Evolutionary conservation across 208 protist species (phyloP), one percentile per base, ranked within the genome.

Genomic region (Trypanosoma cruzi): DNA sequence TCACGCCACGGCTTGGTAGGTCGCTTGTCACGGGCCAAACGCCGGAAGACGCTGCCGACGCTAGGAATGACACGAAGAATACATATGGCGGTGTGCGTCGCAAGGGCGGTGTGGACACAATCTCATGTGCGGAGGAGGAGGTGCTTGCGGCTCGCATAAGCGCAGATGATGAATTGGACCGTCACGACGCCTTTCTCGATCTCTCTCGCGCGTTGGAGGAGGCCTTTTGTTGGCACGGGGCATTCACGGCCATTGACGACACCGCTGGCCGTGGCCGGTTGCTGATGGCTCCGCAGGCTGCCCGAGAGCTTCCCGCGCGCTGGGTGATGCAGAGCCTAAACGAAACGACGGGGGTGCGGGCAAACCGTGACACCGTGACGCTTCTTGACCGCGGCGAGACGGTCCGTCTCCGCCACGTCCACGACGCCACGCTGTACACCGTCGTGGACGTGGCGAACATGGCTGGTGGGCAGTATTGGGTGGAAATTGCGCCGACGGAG

Each of bases 301-400:
- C 79, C 26, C 42, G 77, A 28, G 86, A 92, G 68, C 73, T 92
- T 53, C 78, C 78, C 2, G 66, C 82, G n/a, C 82, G 83, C 13
- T 92, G 86, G 86, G 76, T 89, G 37, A 80, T 92, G 75, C 80
- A 88, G 52, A 80, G 80, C 37, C 58, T 87, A n/a, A 83, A 82
- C 24, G 75, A 75, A 8, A 63, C 79, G 37, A 60, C 62, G 18
- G 53, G 55, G 26, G 64, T 64, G 28, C 7, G 36, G 24, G 20
- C 34, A 46, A 26, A 28, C 44, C 81, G 81, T 10, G 29, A 44
- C 29, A 49, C 53, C 22, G 80, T 89, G 14, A 85, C 82, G 1
- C 72, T 80, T 36, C 79, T 92, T 3, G 83, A 89, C 42, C 63
- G 73, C 5, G 80, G 75, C 16, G 77, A 71, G 11, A 77, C 66